Percentiles rank a stretch among this genome's conserved stretches.
These are phyloP conservation scores for fission yeast (Schizosaccharomyces pombe) DNA, from an alignment of 805 yeast species.

Conservation along the genomic window DNA sequence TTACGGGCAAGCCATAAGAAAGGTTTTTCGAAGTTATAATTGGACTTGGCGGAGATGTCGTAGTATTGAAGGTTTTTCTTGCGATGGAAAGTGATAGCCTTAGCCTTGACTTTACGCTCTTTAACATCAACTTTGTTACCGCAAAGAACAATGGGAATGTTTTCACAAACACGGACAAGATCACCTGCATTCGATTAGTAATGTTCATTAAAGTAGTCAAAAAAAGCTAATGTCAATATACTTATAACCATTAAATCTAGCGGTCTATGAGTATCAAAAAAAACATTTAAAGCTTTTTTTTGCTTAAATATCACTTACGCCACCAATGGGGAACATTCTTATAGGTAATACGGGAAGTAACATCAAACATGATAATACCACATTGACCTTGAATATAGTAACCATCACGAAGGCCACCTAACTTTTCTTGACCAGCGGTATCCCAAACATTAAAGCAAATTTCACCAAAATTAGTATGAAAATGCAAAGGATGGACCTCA, in stretches of 20 bases:
- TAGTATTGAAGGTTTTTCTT: constrained; percentile 98
- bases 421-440: constrained; percentile 99
- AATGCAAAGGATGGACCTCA: constrained; percentile 94
- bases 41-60: constrained; percentile 98
- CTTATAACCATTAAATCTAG: background rate
- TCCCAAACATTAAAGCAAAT: constrained; percentile 99
- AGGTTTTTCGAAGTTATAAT: constrained; percentile 98
- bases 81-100: constrained; percentile 99
- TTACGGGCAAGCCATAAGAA: constrained; percentile 99
- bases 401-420: constrained; percentile 98
- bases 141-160: constrained; percentile 94
- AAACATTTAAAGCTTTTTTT: background rate
- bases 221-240: too few relatives aligned
- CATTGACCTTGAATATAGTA: constrained; percentile 98
- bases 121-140: constrained; percentile 99
- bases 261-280: background rate
- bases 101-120: constrained; percentile 99
- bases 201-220: too few relatives aligned
- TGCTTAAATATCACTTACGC: constrained; percentile 23
- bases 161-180: constrained; percentile 97
- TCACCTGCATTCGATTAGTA: constrained; percentile 20
- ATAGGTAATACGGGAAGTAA: constrained; percentile 96
- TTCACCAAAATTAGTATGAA: constrained; percentile 96
- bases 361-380: constrained; percentile 99
- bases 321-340: constrained; percentile 99